These are phyloP conservation scores for Fusarium floridanum DNA, from an alignment of 2,329 filamentous ascomycete species.

Conservation along the genomic window DNA sequence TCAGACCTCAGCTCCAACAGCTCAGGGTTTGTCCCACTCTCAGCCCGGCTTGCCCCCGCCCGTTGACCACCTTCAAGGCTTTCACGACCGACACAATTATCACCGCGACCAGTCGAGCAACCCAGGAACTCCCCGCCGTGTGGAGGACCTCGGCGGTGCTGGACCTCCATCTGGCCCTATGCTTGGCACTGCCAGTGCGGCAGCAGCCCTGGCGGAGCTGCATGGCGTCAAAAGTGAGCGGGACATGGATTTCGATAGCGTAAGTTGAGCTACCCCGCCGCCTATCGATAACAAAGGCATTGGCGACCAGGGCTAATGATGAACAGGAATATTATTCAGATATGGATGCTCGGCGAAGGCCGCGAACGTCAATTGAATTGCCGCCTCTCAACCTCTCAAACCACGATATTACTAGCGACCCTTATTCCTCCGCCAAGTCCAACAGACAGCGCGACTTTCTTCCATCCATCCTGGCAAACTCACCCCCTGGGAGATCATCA, in stretches of 20 bases:
- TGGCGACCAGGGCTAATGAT: slow-evolving; percentile 34
- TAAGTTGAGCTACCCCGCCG: slow-evolving; percentile 62
- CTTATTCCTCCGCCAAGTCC: slow-evolving; percentile 73
- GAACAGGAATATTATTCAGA: slow-evolving; percentile 77
- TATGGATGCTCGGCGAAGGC: slow-evolving; percentile 72
- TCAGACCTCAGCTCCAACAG: slow-evolving; percentile 49
- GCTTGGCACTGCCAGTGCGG: slow-evolving; percentile 77
- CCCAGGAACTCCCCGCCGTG: slow-evolving; percentile 75
- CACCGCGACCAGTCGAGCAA: slow-evolving; percentile 75
- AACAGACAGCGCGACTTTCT: slow-evolving; percentile 79
- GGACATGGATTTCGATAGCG: slow-evolving; percentile 83
- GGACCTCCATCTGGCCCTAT: slow-evolving; percentile 48
- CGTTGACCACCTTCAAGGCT: slow-evolving; percentile 45
- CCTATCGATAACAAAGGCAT: slow-evolving; percentile 44
- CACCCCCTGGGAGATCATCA: slow-evolving; percentile 87
- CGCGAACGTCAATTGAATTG: slow-evolving; percentile 78
- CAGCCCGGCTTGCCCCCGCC: slow-evolving; percentile 27
- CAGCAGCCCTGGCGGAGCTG: slow-evolving; percentile 88
- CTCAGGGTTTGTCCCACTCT: slow-evolving; percentile 49
- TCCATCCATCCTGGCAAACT: slow-evolving; percentile 84
- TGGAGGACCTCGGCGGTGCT: slow-evolving; percentile 75
- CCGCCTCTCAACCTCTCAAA: slow-evolving; percentile 73
- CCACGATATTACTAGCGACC: slow-evolving; percentile 78
- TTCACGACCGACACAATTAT: slow-evolving; percentile 66
- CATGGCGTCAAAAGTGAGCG: slow-evolving; percentile 79